A percentile compares a stretch with the other conserved stretches of the same genome.
These are phyloP conservation scores for Backusella circina DNA, from an alignment of 192 early-diverging fungal species.

Conservation along the genomic window DNA sequence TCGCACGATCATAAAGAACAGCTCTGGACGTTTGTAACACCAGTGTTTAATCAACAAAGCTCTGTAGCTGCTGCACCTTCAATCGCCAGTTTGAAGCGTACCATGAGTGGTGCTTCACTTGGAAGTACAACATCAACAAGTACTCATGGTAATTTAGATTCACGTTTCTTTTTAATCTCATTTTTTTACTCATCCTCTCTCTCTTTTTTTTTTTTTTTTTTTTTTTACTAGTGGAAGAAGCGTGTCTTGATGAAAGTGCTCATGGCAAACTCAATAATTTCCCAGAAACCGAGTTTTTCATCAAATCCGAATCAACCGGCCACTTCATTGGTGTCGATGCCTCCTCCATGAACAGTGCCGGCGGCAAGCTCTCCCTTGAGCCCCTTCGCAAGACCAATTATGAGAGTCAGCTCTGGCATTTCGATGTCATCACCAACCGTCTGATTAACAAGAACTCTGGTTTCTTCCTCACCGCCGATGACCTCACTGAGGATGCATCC, in stretches of 20 bases:
- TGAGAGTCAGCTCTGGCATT: conserved; percentile 28
- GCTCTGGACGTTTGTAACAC: conserved; percentile 19
- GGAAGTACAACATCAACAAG: neutral
- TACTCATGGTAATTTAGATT: conserved; percentile 5
- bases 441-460: conserved; percentile 21
- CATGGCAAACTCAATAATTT: neutral
- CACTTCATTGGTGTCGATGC: conserved; percentile 18
- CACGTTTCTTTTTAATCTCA: neutral
- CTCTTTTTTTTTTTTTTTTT: neutral
- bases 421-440: neutral
- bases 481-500: conserved; percentile 10
- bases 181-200: neutral
- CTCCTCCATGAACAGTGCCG: neutral
- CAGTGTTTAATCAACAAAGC: neutral
- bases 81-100: neutral
- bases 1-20: conserved; percentile 19
- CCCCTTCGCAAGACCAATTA: conserved; percentile 14
- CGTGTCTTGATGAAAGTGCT: conserved; percentile 1
- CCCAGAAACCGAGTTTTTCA: conserved; percentile 17
- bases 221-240: neutral
- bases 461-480: conserved; percentile 16
- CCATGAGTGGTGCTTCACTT: neutral
- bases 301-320: conserved; percentile 16
- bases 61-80: neutral
- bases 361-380: conserved; percentile 11